Evolutionary conservation across 2,329 filamentous ascomycete genomes (phyloP).

Genomic region (Scytalidium lignicola): DNA sequence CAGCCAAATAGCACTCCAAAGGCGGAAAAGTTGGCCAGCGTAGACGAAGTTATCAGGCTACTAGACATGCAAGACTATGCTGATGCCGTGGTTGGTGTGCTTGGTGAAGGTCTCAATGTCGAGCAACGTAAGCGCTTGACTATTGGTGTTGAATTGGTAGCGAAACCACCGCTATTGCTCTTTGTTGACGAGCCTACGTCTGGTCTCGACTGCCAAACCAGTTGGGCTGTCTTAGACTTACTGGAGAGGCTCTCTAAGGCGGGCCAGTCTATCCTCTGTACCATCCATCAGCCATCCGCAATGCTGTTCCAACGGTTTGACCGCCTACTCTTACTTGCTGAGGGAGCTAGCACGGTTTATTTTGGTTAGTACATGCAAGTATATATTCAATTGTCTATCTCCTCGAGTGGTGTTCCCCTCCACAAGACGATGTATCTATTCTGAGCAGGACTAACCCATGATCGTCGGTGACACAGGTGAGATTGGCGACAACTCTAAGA

Average conservation of each 20-base stretch:
- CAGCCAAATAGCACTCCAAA: conserved; percentile 70
- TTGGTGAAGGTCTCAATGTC: conserved; percentile 77
- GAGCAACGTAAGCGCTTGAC: conserved; percentile 74
- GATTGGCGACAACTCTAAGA: conserved; percentile 48
- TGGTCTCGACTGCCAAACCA: conserved; percentile 88
- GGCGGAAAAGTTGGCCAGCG: conserved; percentile 79
- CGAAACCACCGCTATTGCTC: conserved; percentile 81
- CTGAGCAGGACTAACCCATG: background rate
- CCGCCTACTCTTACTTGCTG: conserved; percentile 70
- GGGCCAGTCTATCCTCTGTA: conserved; percentile 88
- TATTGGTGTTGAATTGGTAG: conserved; percentile 92
- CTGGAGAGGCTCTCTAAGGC: conserved; percentile 85
- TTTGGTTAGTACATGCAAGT: conserved; percentile 47
- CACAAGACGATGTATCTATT: background rate
- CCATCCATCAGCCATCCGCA: conserved; percentile 91
- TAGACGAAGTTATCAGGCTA: conserved; percentile 86
- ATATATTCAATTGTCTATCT: background rate
- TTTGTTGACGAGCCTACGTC: conserved; percentile 96
- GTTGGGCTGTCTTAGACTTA: conserved; percentile 85
- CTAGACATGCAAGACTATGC: conserved; percentile 89
- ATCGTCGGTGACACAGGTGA: conserved; percentile 31
- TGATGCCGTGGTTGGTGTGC: conserved; percentile 86
- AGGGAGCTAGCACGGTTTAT: conserved; percentile 74
- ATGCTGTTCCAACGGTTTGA: conserved; percentile 93
- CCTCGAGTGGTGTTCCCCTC: no score